A percentile compares a stretch with the other conserved stretches of the same genome.
Evolutionary conservation across 2,329 filamentous ascomycete genomes (phyloP).

Genomic region (Penicillium sp.): DNA sequence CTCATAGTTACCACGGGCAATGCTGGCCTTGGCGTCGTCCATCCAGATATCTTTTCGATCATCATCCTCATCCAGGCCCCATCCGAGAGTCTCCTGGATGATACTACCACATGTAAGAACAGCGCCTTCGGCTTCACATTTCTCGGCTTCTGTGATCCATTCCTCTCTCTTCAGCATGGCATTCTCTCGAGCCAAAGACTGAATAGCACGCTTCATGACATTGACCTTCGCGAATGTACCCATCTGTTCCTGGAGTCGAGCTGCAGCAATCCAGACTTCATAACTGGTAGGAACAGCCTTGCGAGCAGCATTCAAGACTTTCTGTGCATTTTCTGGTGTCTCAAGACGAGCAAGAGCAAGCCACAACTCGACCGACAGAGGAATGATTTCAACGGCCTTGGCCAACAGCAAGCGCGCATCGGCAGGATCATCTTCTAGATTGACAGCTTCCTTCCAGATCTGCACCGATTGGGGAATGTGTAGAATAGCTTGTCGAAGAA

Average conservation of each 20-base stretch:
- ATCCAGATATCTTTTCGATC: slow-evolving; percentile 93
- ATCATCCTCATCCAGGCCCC: slow-evolving; percentile 88
- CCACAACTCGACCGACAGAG: slow-evolving; percentile 88
- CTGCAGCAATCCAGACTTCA: slow-evolving; percentile 94
- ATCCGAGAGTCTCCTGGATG: slow-evolving; percentile 84
- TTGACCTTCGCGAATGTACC: slow-evolving; percentile 72
- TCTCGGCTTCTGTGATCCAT: slow-evolving; percentile 91
- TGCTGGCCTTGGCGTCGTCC: slow-evolving; percentile 78
- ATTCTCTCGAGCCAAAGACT: slow-evolving; percentile 76
- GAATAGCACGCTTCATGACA: slow-evolving; percentile 89
- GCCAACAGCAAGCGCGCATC: slow-evolving; percentile 82
- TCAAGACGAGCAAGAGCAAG: slow-evolving; percentile 84
- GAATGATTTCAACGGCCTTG: slow-evolving; percentile 92
- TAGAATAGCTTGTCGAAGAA: slow-evolving; percentile 81
- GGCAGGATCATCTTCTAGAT: slow-evolving; percentile 79
- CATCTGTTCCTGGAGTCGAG: slow-evolving; percentile 79
- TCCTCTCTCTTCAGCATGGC: slow-evolving; percentile 97
- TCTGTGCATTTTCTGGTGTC: slow-evolving; percentile 81
- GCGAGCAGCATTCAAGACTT: slow-evolving; percentile 87
- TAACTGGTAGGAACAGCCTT: slow-evolving; percentile 87
- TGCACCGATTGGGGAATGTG: slow-evolving; percentile 89
- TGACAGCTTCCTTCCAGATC: slow-evolving; percentile 97
- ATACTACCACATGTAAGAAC: slow-evolving; percentile 79
- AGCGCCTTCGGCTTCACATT: slow-evolving; percentile 85
- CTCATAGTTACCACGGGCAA: slow-evolving; percentile 71